These are phyloP conservation scores for Hypoxylon sp. DNA, from an alignment of 2,329 filamentous ascomycete species.

Conservation along the genomic window DNA sequence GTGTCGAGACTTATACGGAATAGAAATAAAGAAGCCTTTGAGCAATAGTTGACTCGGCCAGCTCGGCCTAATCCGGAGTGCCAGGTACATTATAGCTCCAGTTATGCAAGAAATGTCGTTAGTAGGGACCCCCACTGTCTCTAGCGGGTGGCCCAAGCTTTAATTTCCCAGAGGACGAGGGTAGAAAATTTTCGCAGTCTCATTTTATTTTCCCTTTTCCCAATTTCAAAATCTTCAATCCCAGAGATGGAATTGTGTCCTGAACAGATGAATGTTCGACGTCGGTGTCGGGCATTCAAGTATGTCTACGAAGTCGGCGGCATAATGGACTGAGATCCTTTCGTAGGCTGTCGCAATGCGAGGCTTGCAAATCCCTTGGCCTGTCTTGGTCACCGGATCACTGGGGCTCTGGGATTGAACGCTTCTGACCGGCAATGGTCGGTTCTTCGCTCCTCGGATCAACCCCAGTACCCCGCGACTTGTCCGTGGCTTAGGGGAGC, in stretches of 20 bases:
- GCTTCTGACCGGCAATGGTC: constrained; percentile 46
- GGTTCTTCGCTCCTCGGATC: constrained; percentile 26
- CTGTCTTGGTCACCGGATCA: constrained; percentile 28
- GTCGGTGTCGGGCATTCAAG: not conserved
- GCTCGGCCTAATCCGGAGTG: not conserved
- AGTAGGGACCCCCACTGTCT: not conserved
- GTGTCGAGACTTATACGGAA: constrained; percentile 1
- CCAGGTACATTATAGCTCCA: too few species aligned
- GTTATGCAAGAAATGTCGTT: not conserved
- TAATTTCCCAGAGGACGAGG: constrained; percentile 6
- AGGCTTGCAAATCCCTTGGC: constrained; percentile 16
- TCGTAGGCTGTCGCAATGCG: not conserved
- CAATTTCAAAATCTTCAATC: constrained; percentile 17
- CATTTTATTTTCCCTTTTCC: constrained; percentile 25
- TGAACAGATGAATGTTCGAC: not conserved
- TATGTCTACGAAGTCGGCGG: not conserved
- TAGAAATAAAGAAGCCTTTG: constrained; percentile 10
- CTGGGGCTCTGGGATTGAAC: not conserved
- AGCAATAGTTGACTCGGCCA: not conserved
- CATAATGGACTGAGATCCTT: constrained; percentile 10
- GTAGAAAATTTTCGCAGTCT: constrained; percentile 36
- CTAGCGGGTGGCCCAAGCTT: constrained; percentile 1
- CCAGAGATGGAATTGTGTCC: not conserved
- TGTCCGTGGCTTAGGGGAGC: constrained; percentile 15
- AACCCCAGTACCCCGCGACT: constrained; percentile 43